Evolutionary conservation across 129 eudicot species (phyloP), one percentile per base, ranked within the genome.

Genomic region (Flaveria brownii): DNA sequence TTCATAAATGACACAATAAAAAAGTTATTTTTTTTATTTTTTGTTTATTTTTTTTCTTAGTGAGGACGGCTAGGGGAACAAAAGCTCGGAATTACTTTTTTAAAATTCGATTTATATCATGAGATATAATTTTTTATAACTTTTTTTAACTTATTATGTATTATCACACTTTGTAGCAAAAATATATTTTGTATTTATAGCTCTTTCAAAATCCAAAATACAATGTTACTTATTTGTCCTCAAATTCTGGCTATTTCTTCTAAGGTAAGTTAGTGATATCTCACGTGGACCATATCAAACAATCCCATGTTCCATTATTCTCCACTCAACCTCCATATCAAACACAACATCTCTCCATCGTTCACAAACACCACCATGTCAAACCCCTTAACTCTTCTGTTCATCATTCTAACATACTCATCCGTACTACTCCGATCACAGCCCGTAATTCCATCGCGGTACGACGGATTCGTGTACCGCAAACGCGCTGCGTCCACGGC

Each of bases 381-480:
- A 14, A 72, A 55, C 56, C 78, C 47, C 39, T 71, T 71, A 4
- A 50, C 13, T 14, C 15, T 41, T 28, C 25, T 80, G n/a, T 73
- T 80, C 1, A n/a, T 80, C 1, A 10, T 79, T 26, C 54, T 79
- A 71, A 30, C 71, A 16, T 50, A 23, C 14, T 16, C 64, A 3
- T 33, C 66, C 1, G 70, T 51, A 23, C 15, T 61, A 18, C 16
- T 77, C 46, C 52, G 42, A 42, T 75, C 86, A 15, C 92, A 86
- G 85, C 39, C 79, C 2, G 2, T 62, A 11, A 76, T 85, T 41
- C 97, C 96, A 10, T 30, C 86, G n/a, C 77, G 61, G 61, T 86
- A 66, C 78, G 97, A 91, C 28, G 98, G 98, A 33, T 94, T 94
- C 70, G 87, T 93, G 88, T 91, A 87, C 79, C 78, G 81, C 0